These are phyloP conservation scores for Puccinellia tenuiflora DNA, from an alignment of 176 grass and related monocot genomes.

Conservation along the genomic window DNA sequence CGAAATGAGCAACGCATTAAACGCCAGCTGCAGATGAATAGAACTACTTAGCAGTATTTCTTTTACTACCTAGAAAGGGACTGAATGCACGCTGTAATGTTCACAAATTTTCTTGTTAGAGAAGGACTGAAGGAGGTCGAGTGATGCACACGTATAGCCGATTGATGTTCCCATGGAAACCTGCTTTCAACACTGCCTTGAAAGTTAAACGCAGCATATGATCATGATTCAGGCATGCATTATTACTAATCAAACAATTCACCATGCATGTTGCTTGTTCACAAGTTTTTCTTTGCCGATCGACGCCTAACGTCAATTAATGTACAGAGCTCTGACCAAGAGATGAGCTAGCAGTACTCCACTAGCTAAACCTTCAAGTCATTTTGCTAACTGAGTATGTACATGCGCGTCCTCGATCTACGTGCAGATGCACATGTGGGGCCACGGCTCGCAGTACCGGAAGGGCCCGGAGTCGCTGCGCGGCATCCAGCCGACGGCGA, in stretches of 20 bases:
- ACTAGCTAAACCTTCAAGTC: neutral
- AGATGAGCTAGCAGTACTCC: too few species aligned
- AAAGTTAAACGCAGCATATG: conserved; percentile 10
- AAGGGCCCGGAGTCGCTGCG: conserved; percentile 86
- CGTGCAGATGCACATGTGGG: conserved; percentile 98
- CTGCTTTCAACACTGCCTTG: neutral
- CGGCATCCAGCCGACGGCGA: conserved; percentile 86
- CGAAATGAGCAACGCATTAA: conserved; percentile 6
- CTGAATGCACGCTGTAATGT: neutral
- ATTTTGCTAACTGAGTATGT: neutral
- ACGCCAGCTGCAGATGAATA: neutral
- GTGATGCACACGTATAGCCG: too few species aligned
- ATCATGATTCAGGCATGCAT: neutral
- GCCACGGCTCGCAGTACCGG: conserved; percentile 91
- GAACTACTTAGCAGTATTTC: neutral
- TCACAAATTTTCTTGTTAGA: too few species aligned
- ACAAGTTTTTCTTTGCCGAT: neutral
- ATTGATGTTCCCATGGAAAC: neutral
- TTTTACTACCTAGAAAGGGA: too few species aligned
- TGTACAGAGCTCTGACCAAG: too few species aligned
- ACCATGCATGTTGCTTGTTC: neutral
- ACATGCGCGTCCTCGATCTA: neutral
- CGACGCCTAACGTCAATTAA: neutral
- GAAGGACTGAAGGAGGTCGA: too few species aligned
- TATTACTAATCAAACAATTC: neutral